Evolutionary conservation across 805 yeast species (phyloP).

Genomic region (Metschnikowia sp.): DNA sequence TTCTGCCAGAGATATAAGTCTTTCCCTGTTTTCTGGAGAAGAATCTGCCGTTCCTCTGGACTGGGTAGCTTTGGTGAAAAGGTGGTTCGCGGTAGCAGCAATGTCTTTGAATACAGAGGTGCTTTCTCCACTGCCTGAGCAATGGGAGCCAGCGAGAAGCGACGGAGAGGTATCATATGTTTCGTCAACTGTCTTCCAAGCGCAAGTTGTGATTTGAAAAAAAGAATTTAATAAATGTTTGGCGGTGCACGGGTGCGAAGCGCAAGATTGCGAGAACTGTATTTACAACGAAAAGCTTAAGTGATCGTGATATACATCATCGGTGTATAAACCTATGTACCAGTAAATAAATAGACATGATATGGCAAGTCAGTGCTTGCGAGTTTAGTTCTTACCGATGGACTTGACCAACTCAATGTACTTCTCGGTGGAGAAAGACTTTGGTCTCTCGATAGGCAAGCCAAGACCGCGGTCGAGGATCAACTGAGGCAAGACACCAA

Average conservation of each 20-base stretch:
- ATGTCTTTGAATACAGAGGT: slow-evolving; percentile 45
- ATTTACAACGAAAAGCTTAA: too few relatives aligned
- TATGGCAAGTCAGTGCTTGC: slow-evolving; percentile 1
- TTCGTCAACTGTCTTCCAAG: too few relatives aligned
- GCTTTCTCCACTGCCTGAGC: slow-evolving; percentile 2
- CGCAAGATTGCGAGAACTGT: not conserved
- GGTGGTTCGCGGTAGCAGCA: slow-evolving; percentile 63
- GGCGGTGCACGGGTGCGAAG: too few relatives aligned
- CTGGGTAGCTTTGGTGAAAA: slow-evolving; percentile 55
- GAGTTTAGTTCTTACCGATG: slow-evolving; percentile 18
- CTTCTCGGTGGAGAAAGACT: slow-evolving; percentile 38
- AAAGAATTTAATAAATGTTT: too few relatives aligned
- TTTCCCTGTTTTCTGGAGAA: slow-evolving; percentile 52
- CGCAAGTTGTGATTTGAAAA: too few relatives aligned
- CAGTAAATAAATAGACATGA: slow-evolving; percentile 17
- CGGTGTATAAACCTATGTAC: slow-evolving; percentile 8
- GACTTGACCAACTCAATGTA: slow-evolving; percentile 24
- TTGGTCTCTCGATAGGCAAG: slow-evolving; percentile 80
- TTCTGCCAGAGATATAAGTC: slow-evolving; percentile 63
- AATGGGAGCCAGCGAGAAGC: slow-evolving; percentile 6
- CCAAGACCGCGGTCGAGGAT: slow-evolving; percentile 77
- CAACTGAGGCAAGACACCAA: slow-evolving; percentile 76
- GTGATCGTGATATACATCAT: slow-evolving; percentile 10
- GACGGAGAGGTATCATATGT: slow-evolving; percentile 3
- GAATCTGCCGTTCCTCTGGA: slow-evolving; percentile 30